Base-by-base conservation (phyloP, 2,329 filamentous ascomycete genomes). In the Neopestalotiopsis sp. region DNA sequence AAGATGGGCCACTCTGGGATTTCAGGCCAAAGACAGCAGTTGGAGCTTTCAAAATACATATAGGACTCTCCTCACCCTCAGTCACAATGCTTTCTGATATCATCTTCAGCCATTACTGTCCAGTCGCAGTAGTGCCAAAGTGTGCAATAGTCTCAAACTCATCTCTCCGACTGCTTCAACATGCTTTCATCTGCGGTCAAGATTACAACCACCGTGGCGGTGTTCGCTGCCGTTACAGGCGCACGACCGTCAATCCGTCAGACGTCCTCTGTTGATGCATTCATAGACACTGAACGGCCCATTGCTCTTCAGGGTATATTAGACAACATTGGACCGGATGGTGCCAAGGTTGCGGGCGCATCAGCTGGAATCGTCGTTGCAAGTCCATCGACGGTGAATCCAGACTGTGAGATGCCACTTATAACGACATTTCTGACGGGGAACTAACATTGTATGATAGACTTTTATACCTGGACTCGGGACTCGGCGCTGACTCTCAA, bases 401-500 rank as follows among this genome's bases (percentile, higher is more conserved):
- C 88, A 1, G 79, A 89, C 72, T 90, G 87, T 88, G 73, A 76
- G 78, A 24, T 3, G 17, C 1, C 13, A 20, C 34, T 12, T 20
- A 20, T n/a, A n/a, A 38, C 13, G 5, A 10, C 28, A 34, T 40
- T 2, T 20, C 14, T 61, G 2, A 13, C 10, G n/a, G 1, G n/a
- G 9, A 30, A 20, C 34, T 20, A 61, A 34, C 2, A 62, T 9
- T 30, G 20, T 13, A 1, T 5, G 20, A 13, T 38, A 88, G 86
- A 89, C 72, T 89, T 83, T 76, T 89, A 85, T 71, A 88, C 86
- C 0, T 89, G 87, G 87, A 87, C 85, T 2, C 81, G 87, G 32
- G 87, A 89, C 75, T 82, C 87, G 0, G 86, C 85, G 7, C 74
- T 89, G 65, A 84, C 82, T 1, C 82, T 87, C 77, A 88, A 88